Base-by-base conservation (phyloP, 257 asterid genomes). In the Solanum sparsipilum region DNA sequence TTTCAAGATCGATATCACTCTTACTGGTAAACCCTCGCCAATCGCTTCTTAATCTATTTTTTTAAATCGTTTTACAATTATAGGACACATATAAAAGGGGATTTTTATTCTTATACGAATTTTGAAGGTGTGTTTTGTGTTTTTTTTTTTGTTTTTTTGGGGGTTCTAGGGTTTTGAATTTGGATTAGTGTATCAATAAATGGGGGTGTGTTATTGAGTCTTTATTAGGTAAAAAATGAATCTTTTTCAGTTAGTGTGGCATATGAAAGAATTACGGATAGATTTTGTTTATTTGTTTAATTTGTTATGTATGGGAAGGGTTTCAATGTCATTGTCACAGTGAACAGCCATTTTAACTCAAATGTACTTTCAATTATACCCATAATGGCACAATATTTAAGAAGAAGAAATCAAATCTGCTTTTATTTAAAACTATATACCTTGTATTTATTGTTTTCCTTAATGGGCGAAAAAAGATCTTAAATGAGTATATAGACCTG, bases 1-100 rank as follows among this genome's bases (percentile, higher is more conserved):
- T 84, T 97, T 97, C 96, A 96, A 95, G 90, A 97, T 97, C 91
- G 98, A 97, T 90, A 97, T 97, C 86, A 92, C 90, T 90, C 90
- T 97, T 84, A 93, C 98, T 32, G 96, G 99, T 97, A 90, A 52
- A 71, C 36, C 35, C 84, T 41, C 12, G 70, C 7, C 35, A n/a
- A 39, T 76, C 71, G 8, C 4, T 46, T 27, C 27, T 48, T 83
- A 32, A 23, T 34, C 75, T 82, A 4, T 7, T n/a, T 74, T 18
- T 31, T 27, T 1, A 0, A 0, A 70, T 70, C 6, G 6, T 32
- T 31, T 3, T 68, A 63, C 32, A 85, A 15, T 0, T 8, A 13
- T 23, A 48, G 18, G 21, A 27, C 39, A 18, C 13, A 46, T 65
- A 9, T 13, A 36, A 36, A 29, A 38, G 27, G 32, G 21, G 12